Evolutionary conservation across 805 yeast species (phyloP).

Genomic region (Teunomyces kruisii): DNA sequence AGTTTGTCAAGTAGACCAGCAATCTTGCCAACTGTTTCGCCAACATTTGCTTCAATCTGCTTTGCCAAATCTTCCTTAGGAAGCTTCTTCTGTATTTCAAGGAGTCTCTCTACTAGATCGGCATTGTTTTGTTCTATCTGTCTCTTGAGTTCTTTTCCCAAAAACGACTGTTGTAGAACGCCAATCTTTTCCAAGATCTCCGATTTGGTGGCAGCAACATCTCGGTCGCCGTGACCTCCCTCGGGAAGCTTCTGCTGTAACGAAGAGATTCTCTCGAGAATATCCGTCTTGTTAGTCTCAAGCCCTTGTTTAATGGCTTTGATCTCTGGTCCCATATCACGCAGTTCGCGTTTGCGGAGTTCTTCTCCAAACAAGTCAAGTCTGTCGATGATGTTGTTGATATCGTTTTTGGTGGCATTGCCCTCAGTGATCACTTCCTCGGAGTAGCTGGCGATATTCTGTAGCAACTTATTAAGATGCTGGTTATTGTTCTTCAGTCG

Average conservation of each 20-base stretch:
- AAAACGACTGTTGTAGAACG: not conserved
- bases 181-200: not conserved
- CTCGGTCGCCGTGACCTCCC: no score
- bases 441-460: slow-evolving; percentile 34
- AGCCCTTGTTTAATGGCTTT: not conserved
- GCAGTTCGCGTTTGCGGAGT: not conserved
- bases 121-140: not conserved
- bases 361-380: slow-evolving; percentile 14
- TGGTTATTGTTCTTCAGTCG: slow-evolving; percentile 42
- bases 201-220: not conserved
- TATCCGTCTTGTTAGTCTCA: not conserved
- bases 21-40: not conserved
- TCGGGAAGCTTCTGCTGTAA: no score
- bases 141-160: not conserved
- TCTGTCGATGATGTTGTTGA: slow-evolving; percentile 18
- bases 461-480: slow-evolving; percentile 33
- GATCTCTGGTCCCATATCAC: not conserved
- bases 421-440: slow-evolving; percentile 36
- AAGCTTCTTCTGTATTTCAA: not conserved
- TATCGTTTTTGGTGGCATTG: slow-evolving; percentile 34
- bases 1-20: not conserved
- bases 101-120: not conserved
- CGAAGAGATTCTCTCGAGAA: not conserved
- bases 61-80: not conserved
- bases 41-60: no score